A percentile compares a stretch with the other conserved stretches of the same genome.
Conservation (phyloP, 495 filamentous ascomycete species). For the Xylaria cubensis region DNA sequence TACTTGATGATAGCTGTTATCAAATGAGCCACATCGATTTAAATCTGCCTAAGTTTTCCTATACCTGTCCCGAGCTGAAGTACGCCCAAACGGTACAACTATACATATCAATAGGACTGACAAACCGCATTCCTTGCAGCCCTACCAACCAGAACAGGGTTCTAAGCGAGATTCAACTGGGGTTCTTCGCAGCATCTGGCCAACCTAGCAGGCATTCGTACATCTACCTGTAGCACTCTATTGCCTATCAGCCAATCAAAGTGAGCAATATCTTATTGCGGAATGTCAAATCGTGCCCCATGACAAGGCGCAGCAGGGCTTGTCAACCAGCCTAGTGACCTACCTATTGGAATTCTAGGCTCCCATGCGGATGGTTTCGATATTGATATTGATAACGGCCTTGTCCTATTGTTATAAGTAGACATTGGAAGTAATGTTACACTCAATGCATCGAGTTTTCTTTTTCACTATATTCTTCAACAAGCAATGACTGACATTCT, state of each 20-base stretch:
- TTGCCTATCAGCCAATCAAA: conserved; percentile 7
- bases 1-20: neutral
- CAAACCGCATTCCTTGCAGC: conserved; percentile 1
- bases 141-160: conserved; percentile 16
- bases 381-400: neutral
- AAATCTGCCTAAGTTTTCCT: neutral
- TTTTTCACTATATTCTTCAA: neutral
- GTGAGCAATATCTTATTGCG: neutral
- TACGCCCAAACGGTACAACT: neutral
- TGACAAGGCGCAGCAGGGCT: neutral
- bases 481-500: neutral
- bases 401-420: neutral
- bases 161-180: conserved; percentile 18
- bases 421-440: neutral
- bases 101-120: neutral
- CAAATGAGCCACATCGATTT: neutral
- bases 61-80: neutral
- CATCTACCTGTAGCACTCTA: neutral
- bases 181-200: neutral
- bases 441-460: neutral
- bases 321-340: neutral
- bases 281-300: conserved; percentile 1
- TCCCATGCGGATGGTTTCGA: neutral
- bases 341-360: conserved; percentile 8
- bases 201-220: neutral